phyloP scores from a whole-genome alignment of 169 alveolate genomes.

The Cryptosporidium meleagridis region DNA sequence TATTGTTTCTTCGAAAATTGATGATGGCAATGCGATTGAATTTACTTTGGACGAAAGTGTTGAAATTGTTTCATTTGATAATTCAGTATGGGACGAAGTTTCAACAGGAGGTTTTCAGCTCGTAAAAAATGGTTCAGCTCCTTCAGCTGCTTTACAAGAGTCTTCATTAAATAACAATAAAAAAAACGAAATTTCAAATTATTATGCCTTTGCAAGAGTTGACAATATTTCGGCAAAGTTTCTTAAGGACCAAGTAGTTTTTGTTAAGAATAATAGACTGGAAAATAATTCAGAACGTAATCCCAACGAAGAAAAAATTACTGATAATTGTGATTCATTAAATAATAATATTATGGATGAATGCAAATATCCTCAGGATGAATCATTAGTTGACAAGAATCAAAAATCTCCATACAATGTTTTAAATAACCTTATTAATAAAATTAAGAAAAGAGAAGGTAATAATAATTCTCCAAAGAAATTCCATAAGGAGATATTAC shows the following conservation, averaged over 20 bases:
- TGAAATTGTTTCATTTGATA: slow-evolving; percentile 21
- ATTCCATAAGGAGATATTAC: slow-evolving; percentile 13
- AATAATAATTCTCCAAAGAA: neutral
- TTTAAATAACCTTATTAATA: neutral
- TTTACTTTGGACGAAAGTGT: neutral
- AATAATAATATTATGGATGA: neutral
- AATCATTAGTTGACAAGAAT: neutral
- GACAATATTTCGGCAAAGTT: slow-evolving; percentile 33
- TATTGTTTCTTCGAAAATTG: slow-evolving; percentile 10
- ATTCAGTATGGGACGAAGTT: slow-evolving; percentile 56
- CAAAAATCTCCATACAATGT: slow-evolving; percentile 12
- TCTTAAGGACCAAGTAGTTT: neutral
- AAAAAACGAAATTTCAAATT: slow-evolving; percentile 35
- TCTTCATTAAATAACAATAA: neutral
- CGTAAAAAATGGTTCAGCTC: slow-evolving; percentile 32
- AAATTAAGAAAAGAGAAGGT: neutral
- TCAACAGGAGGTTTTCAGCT: slow-evolving; percentile 58
- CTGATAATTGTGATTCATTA: neutral
- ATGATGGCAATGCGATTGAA: neutral
- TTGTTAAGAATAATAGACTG: slow-evolving; percentile 8
- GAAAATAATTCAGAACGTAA: neutral
- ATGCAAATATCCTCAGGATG: neutral
- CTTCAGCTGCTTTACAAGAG: slow-evolving; percentile 50
- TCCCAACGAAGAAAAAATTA: neutral
- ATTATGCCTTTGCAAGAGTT: slow-evolving; percentile 24